A percentile compares a stretch with the other conserved stretches of the same genome.
phyloP scores from a whole-genome alignment of 1,284 basidiomycete genomes.

The Ceratobasidium sp. region DNA sequence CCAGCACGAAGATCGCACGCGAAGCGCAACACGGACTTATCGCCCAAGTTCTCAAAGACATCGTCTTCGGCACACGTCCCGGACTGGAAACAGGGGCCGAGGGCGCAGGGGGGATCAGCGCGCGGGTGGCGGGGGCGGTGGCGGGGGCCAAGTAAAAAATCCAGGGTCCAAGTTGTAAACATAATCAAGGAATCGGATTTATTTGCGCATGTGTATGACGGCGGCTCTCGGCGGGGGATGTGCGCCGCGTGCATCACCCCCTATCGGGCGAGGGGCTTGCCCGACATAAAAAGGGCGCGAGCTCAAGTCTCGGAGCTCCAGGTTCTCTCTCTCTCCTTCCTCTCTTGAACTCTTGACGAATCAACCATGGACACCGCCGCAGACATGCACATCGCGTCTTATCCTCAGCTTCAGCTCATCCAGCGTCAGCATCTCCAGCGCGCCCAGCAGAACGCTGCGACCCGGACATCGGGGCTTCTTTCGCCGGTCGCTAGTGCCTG shows the following conservation, averaged over 20 bases:
- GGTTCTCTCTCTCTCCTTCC: not conserved
- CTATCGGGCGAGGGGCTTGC: conserved; percentile 26
- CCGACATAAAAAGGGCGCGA: conserved; percentile 20
- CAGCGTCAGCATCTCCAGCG: conserved; percentile 40
- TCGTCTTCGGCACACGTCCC: conserved; percentile 67
- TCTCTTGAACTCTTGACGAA: not conserved
- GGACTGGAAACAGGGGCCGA: conserved; percentile 28
- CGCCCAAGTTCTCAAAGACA: conserved; percentile 88
- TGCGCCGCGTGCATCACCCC: conserved; percentile 17
- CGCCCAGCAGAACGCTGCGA: conserved; percentile 25
- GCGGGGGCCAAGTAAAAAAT: conserved; percentile 27
- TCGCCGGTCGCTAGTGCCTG: conserved; percentile 29
- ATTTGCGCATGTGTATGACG: no score
- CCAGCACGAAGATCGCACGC: conserved; percentile 83
- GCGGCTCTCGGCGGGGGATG: not conserved
- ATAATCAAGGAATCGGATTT: conserved; percentile 1
- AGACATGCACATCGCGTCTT: conserved; percentile 40
- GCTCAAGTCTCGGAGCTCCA: not conserved
- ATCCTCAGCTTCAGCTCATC: conserved; percentile 44
- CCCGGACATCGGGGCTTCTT: conserved; percentile 3
- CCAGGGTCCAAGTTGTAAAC: not conserved
- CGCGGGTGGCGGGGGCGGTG: conserved; percentile 40
- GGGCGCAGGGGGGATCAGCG: conserved; percentile 12
- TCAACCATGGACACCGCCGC: conserved; percentile 20
- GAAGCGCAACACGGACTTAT: conserved; percentile 94